Base-by-base conservation (phyloP, 371 early-diverging fungal species). In the Dichotomocladium elegans region DNA sequence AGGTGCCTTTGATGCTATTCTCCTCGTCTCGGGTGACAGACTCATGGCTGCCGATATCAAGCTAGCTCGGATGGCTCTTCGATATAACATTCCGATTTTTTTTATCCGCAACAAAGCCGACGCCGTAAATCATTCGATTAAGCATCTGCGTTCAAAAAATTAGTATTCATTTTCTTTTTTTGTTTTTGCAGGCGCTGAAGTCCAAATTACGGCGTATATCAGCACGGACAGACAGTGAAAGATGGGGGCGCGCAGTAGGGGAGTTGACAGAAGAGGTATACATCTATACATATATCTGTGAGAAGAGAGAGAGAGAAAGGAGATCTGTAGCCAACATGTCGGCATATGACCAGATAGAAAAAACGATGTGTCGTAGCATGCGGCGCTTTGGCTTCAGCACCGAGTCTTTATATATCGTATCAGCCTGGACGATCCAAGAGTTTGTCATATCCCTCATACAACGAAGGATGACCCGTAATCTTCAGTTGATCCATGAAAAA, bases 401-500 rank as follows among this genome's bases (percentile, higher is more conserved):
- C 3, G 54, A 60, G 12, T 48, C 56, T 15, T 29, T 69, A 12
- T 69, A 64, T 33, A 53, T 69, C n/a, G 45, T 69, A 0, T 69
- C 70, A 2, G 44, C 66, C 2, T 55, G 57, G 53, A 47, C 46
- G 1, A 24, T 69, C 5, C 53, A 44, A 33, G 58, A 69, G 6
- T 50, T 70, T 51, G 63, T 70, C 10, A 46, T 58, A 14, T 12
- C 55, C 1, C 26, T 64, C 26, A 30, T 41, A 26, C 47, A 55
- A 17, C 51, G 46, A 22, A 40, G 50, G 28, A 24, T 47, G 9
- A 35, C 46, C 14, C 41, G 29, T 8, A 29, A 34, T 22, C 24
- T 52, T 25, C 57, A 45, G n/a, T 29, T 68, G 1, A 68, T 68
- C 15, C 68, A 68, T 52, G 68, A 68, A 47, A 68, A 68, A 27